phyloP scores from a whole-genome alignment of 352 stramenopile species.

The Ophiocytium majus region DNA sequence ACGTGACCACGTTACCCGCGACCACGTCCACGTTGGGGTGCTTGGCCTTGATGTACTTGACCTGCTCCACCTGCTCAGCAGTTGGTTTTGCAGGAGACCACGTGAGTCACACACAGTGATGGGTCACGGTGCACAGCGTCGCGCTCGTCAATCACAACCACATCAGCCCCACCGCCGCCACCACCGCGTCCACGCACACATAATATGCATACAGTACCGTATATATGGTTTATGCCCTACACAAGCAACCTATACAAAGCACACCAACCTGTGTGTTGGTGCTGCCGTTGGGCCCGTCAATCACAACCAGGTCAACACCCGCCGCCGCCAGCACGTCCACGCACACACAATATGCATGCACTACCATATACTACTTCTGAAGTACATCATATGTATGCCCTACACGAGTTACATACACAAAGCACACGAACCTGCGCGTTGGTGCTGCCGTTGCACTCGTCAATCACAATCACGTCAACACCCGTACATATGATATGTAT shows the following conservation, averaged over 20 bases:
- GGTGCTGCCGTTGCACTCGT: slow-evolving; percentile 48
- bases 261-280: slow-evolving; percentile 36
- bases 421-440: slow-evolving; percentile 37
- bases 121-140: too few species aligned
- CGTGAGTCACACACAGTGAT: too few species aligned
- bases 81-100: too few species aligned
- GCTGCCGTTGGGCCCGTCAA: slow-evolving; percentile 51
- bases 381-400: too few species aligned
- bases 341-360: too few species aligned
- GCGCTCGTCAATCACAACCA: slow-evolving; percentile 50
- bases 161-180: slow-evolving; percentile 54
- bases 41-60: slow-evolving; percentile 53
- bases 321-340: slow-evolving; percentile 51
- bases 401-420: too few species aligned
- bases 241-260: not conserved
- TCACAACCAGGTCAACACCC: slow-evolving; percentile 50
- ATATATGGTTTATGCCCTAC: not conserved
- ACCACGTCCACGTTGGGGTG: slow-evolving; percentile 53
- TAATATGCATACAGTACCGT: not conserved
- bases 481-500: slow-evolving; percentile 17
- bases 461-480: slow-evolving; percentile 52
- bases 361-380: too few species aligned
- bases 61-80: slow-evolving; percentile 16
- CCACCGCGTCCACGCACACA: too few species aligned
- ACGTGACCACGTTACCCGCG: slow-evolving; percentile 54